Evolutionary conservation across 805 yeast species (phyloP), one percentile per base, ranked within the genome.

Genomic region (Starmerella floris): DNA sequence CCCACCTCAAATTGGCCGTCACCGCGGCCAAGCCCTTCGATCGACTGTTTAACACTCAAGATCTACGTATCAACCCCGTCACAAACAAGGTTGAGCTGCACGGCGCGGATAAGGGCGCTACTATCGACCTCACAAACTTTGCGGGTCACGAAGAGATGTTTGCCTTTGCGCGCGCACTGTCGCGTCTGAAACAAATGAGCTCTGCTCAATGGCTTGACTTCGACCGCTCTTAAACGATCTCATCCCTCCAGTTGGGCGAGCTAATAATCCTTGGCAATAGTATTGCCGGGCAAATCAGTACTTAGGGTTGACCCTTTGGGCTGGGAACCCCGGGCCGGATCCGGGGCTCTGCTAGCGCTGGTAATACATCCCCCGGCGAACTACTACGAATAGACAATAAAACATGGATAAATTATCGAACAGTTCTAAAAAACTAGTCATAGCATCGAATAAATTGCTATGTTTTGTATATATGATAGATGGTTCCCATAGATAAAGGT

Each of bases 151-250:
- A 88, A 61, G 98, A 88, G 63, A 74, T 79, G 60, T 91, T 88
- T 65, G 98, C 98, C 19, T 88, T 88, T 67, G 95, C 95, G 0
- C 73, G 98, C 57, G 96, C 97, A 0, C 67, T 88, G 45, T 79
- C 91, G 53, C 75, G 98, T 58, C 68, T 91, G 51, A 73, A 87
- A 34, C 97, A 88, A 53, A 88, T 88, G 96, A 79, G 94, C 51
- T 80, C 94, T 4, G 78, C 77, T 22, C 94, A 81, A 40, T 88
- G 98, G 98, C 55, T 55, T 26, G 54, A 55, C 20, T 43, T 27
- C 35, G 38, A 39, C 23, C 45, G 50, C 11, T 33, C 35, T 4
- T 21, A 31, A n/a, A n/a, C n/a, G n/a, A 6, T 19, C 5, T 21
- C 8, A 8, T 6, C 16, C 33, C 8, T 16, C 6, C 16, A 10